Conservation (phyloP, 139 green algal species). For the Picochlorum sp. region DNA sequence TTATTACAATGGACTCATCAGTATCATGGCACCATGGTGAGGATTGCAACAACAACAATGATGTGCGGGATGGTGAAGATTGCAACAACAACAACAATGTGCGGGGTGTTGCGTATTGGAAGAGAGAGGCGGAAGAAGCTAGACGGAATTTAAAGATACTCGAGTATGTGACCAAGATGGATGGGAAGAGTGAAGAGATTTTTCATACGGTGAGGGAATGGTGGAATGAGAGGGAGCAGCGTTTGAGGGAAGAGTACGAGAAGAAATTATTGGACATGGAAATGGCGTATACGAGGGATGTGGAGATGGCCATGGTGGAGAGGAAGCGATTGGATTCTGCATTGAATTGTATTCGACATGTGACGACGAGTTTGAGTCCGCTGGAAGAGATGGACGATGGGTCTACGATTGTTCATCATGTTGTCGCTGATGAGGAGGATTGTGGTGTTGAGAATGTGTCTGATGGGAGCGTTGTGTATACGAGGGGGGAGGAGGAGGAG, state of each 20-base stretch:
- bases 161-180: not conserved
- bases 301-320: conserved; percentile 11
- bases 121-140: not conserved
- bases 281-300: conserved; percentile 3
- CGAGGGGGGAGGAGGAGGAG: not conserved
- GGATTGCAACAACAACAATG: not conserved
- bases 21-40: no score
- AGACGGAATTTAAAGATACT: not conserved
- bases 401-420: no score
- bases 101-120: not conserved
- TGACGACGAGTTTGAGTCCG: conserved; percentile 6
- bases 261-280: not conserved
- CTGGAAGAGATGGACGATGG: not conserved
- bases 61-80: not conserved
- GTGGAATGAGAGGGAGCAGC: not conserved
- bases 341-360: conserved; percentile 16
- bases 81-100: not conserved
- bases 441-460: no score
- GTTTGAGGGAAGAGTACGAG: conserved; percentile 1
- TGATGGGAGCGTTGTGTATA: no score
- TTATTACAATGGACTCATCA: no score
- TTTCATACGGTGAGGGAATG: not conserved
- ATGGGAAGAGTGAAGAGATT: not conserved
- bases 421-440: no score
- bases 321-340: conserved; percentile 13